Conservation (phyloP, 176 grass and related monocot genomes). For the Lolium rigidum region DNA sequence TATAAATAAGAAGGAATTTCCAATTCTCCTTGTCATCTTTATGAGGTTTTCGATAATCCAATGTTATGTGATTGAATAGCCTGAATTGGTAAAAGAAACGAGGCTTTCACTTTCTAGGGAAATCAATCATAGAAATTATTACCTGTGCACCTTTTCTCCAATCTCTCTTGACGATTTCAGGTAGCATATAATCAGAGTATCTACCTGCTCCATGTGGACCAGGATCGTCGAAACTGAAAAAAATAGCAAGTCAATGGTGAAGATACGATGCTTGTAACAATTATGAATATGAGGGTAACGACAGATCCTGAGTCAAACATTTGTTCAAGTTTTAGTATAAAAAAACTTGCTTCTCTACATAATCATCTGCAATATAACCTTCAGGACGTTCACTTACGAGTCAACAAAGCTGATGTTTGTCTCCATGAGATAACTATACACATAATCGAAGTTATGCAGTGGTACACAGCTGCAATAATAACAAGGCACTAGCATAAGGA, state of each 20-base stretch:
- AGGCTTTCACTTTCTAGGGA: constrained; percentile 11
- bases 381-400: constrained; percentile 61
- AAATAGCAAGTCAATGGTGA: constrained; percentile 19
- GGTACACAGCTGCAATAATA: constrained; percentile 81
- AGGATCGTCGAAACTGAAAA: constrained; percentile 92
- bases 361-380: constrained; percentile 27
- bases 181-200: constrained; percentile 91
- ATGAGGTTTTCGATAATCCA: not conserved
- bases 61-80: not conserved
- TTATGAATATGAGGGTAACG: not conserved
- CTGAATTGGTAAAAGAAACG: not conserved
- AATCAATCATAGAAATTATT: constrained; percentile 39
- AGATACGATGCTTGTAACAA: not conserved
- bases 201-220: constrained; percentile 94
- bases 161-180: constrained; percentile 90
- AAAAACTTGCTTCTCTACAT: not conserved
- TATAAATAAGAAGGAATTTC: not conserved
- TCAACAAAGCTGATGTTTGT: constrained; percentile 99
- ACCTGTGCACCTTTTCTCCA: constrained; percentile 99
- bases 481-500: constrained; percentile 35
- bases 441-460: constrained; percentile 98
- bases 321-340: constrained; percentile 18
- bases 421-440: constrained; percentile 94
- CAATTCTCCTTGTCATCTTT: not conserved
- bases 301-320: not conserved